Base-by-base conservation (phyloP, 2,329 filamentous ascomycete species). In the Talaromyces rugulosus region DNA sequence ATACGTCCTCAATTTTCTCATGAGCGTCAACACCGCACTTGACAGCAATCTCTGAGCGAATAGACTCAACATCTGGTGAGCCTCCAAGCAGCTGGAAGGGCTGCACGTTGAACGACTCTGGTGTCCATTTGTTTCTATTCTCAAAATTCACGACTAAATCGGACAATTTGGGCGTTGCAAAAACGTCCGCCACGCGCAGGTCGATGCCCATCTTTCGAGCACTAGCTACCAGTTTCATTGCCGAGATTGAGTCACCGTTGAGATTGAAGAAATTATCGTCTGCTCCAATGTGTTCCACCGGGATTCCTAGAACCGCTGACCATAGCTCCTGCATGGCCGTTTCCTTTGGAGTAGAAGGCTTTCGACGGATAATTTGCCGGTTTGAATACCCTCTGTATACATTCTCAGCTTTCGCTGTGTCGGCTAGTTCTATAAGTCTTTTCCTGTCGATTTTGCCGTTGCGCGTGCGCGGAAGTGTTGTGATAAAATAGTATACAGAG, bases 1-100 rank as follows among this genome's bases (percentile, higher is more conserved):
- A 78, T 14, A 78, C 75, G 55, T 78, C 76, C 58, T 77, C 23
- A 9, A 58, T 40, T 12, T 28, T 40, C 2, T n/a, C 27, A 18
- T 27, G 23, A 33, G 33, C 23, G 11, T 11, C 11, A 11, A 58
- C 6, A 18, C 27, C 56, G 36, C 56, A 58, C 23, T 50, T 47
- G 27, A 6, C 27, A 23, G 47, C 47, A 23, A 28, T n/a, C 12
- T 51, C 47, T 23, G 47, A 51, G 11, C 23, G 47, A 5, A 28
- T 51, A 12, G 47, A 12, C 7, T 5, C 9, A 23, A 51, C 27
- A 51, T 51, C 16, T 7, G 30, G 18, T 28, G n/a, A 30, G 11
- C 23, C 50, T 3, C 23, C 27, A 28, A 59, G 57, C n/a, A 54
- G 30, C 33, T 52, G 31, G 31, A 42, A 52, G 2, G 57, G 47